Conservation (phyloP, 2,329 filamentous ascomycete genomes). For the Simplicillium aogashimaense region DNA sequence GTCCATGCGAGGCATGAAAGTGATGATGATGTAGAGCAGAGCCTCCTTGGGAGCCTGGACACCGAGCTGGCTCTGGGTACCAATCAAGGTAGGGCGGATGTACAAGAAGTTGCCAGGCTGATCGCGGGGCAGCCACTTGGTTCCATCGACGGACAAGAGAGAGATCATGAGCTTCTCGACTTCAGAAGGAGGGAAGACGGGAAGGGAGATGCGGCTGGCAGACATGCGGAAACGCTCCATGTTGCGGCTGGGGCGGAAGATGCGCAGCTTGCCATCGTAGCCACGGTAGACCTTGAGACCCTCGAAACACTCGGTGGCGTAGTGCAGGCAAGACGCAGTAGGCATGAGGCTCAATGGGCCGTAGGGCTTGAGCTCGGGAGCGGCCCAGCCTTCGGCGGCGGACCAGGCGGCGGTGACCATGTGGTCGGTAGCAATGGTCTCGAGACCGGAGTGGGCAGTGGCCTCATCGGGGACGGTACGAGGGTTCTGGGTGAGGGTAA, state of each 20-base stretch:
- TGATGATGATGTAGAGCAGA: conserved; percentile 76
- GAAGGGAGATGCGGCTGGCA: conserved; percentile 59
- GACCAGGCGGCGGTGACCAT: conserved; percentile 73
- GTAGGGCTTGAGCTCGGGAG: conserved; percentile 66
- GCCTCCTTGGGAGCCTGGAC: conserved; percentile 73
- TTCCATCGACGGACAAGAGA: conserved; percentile 62
- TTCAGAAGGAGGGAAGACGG: conserved; percentile 60
- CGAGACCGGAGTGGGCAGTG: conserved; percentile 32
- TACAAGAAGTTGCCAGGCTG: conserved; percentile 67
- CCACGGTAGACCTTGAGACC: conserved; percentile 76
- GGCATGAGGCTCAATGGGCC: conserved; percentile 70
- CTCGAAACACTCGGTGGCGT: conserved; percentile 87
- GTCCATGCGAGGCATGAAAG: conserved; percentile 50
- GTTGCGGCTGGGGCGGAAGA: conserved; percentile 72
- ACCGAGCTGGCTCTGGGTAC: conserved; percentile 68
- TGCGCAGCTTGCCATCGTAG: conserved; percentile 60
- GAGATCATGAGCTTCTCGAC: conserved; percentile 64
- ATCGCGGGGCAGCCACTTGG: conserved; percentile 68
- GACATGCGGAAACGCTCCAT: conserved; percentile 54
- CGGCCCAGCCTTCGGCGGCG: conserved; percentile 55
- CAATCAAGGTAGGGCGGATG: conserved; percentile 79
- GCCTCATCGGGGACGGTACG: conserved; percentile 43
- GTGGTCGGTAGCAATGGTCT: conserved; percentile 69
- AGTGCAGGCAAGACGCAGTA: conserved; percentile 73
- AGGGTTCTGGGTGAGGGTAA: conserved; percentile 39